phyloP scores from a whole-genome alignment of 352 stramenopile species.

The Phytophthora cactorum region DNA sequence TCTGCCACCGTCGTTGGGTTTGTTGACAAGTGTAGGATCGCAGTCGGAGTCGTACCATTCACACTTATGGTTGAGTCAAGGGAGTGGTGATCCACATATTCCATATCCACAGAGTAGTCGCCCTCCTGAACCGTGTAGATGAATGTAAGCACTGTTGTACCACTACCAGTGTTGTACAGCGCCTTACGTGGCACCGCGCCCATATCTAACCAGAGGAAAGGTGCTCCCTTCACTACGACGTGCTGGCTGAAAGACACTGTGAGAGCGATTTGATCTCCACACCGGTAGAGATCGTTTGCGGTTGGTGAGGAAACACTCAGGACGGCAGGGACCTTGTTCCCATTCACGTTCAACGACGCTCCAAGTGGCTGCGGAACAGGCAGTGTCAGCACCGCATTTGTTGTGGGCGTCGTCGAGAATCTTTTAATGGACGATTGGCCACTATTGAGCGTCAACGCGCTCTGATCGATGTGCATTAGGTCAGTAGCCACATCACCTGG shows the following conservation, averaged over 20 bases:
- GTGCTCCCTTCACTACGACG: conserved; percentile 64
- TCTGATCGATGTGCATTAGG: conserved; percentile 60
- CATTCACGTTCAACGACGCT: conserved; percentile 62
- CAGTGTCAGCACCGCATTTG: conserved; percentile 66
- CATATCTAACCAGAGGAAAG: conserved; percentile 78
- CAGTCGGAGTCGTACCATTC: conserved; percentile 35
- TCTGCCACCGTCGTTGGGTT: conserved; percentile 73
- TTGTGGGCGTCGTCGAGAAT: conserved; percentile 83
- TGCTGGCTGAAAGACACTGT: conserved; percentile 73
- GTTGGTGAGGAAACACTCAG: conserved; percentile 59
- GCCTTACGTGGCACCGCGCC: conserved; percentile 54
- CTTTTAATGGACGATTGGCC: conserved; percentile 78
- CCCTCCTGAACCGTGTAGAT: conserved; percentile 70
- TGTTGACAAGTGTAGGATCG: conserved; percentile 68
- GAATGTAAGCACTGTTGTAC: conserved; percentile 61
- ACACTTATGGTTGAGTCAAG: conserved; percentile 60
- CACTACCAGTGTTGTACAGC: conserved; percentile 61
- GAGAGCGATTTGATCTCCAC: conserved; percentile 68
- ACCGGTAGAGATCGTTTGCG: conserved; percentile 60
- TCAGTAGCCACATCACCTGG: conserved; percentile 56
- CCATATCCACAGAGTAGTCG: conserved; percentile 78
- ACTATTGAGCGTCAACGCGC: conserved; percentile 79
- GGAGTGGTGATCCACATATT: conserved; percentile 87
- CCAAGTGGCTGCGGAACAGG: conserved; percentile 59
- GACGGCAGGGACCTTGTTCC: conserved; percentile 53